Base-by-base conservation (phyloP, 352 stramenopile species). In the Phytophthora palmivora region DNA sequence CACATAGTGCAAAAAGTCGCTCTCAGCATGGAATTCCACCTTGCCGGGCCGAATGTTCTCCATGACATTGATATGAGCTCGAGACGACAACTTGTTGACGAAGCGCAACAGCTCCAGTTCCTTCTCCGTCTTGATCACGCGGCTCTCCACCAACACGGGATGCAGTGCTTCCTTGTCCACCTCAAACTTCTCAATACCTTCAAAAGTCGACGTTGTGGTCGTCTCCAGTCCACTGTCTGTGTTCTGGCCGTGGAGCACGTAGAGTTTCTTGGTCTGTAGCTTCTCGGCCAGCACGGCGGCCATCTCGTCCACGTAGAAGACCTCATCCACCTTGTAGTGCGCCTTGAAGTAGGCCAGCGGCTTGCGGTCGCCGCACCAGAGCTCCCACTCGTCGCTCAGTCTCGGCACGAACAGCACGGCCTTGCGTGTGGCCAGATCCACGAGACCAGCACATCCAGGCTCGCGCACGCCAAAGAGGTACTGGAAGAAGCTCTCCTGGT, bases 401-500 rank as follows among this genome's bases (percentile, higher is more conserved):
- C 91, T 78, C 7, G 96, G 96, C 54, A 98, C 88, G 58, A 99
- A 98, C 3, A 99, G 76, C 32, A 93, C 88, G 2, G 89, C 66
- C 59, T 92, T 81, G 19, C 77, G 74, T 8, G 80, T 92, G 22
- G 69, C 41, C 8, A 98, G 52, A 58, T 98, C 81, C 34, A 99
- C 82, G n/a, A 89, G 72, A 15, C 77, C 89, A 0, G 80, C 88
- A 67, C 91, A 98, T 53, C 94, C 96, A 8, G 96, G 90, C 73
- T 99, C 97, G 44, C 97, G 97, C 18, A 98, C 96, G 48, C 97
- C 98, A 74, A 98, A 99, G 22, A 99, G 77, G 79, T 99, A 99
- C 70, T 98, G 92, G 78, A 99, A 99, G 62, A 98, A 99, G 47
- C 83, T 97, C 76, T 99, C 98, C 73, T 99, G 97, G 45, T 97